A percentile compares a stretch with the other conserved stretches of the same genome.
These are phyloP conservation scores for Cordyceps javanica DNA, from an alignment of 2,329 filamentous ascomycete genomes.

Conservation along the genomic window DNA sequence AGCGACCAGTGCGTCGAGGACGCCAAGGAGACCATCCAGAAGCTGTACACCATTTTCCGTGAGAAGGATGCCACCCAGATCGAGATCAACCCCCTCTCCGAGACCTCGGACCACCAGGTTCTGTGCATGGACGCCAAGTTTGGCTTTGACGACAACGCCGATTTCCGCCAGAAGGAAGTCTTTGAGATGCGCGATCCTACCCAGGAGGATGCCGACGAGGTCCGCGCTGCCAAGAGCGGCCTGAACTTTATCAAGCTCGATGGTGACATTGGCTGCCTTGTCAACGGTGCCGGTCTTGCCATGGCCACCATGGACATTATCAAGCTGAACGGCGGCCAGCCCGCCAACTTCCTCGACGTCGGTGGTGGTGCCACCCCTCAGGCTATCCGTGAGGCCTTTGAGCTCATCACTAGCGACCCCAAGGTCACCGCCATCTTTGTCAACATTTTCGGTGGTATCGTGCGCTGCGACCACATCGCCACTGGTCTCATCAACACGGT, in stretches of 20 bases:
- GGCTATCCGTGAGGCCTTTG: slow-evolving; percentile 95
- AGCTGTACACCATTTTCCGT: slow-evolving; percentile 97
- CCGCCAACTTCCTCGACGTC: slow-evolving; percentile 98
- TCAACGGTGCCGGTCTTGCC: slow-evolving; percentile 97
- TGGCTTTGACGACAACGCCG: slow-evolving; percentile 96
- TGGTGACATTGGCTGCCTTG: slow-evolving; percentile 96
- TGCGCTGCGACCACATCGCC: slow-evolving; percentile 95
- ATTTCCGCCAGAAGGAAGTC: slow-evolving; percentile 95
- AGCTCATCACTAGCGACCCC: slow-evolving; percentile 95
- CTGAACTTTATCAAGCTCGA: slow-evolving; percentile 99
- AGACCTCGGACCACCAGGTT: slow-evolving; percentile 97
- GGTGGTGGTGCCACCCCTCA: slow-evolving; percentile 95
- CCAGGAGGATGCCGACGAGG: slow-evolving; percentile 96
- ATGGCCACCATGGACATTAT: slow-evolving; percentile 99
- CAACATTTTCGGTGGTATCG: slow-evolving; percentile 99
- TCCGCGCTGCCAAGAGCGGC: slow-evolving; percentile 88
- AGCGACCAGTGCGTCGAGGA: slow-evolving; percentile 96
- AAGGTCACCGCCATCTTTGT: slow-evolving; percentile 99
- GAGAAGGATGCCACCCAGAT: slow-evolving; percentile 99
- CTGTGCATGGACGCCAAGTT: slow-evolving; percentile 99
- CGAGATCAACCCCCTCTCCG: slow-evolving; percentile 97
- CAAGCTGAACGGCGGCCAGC: slow-evolving; percentile 94
- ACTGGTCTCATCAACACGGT: slow-evolving; percentile 94
- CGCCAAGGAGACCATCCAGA: slow-evolving; percentile 94
- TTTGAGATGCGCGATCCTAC: slow-evolving; percentile 90